phyloP scores from a whole-genome alignment of 2,329 filamentous ascomycete species.

The Cyanodermella asteris region DNA sequence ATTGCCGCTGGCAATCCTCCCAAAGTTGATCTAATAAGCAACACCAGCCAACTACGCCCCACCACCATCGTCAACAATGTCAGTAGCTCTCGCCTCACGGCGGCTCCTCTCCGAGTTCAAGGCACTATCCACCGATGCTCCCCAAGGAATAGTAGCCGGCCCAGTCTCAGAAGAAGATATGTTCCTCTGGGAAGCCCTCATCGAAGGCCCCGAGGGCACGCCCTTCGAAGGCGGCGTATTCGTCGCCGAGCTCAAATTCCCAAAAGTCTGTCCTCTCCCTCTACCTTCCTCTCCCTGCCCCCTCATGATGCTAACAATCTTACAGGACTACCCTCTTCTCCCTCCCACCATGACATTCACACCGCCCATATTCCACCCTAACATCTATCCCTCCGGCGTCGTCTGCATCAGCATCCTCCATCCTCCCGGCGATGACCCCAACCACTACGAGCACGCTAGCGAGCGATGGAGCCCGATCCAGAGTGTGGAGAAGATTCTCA shows the following conservation, averaged over 20 bases:
- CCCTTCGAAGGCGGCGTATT: conserved; percentile 94
- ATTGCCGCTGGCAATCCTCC: no score
- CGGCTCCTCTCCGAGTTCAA: conserved; percentile 95
- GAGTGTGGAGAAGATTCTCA: conserved; percentile 91
- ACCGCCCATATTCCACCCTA: background rate
- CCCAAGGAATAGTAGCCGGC: conserved; percentile 92
- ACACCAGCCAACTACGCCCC: no score
- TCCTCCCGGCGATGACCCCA: conserved; percentile 86
- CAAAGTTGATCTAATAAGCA: no score
- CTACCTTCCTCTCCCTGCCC: no score
- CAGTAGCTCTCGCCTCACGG: conserved; percentile 34
- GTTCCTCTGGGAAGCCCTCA: conserved; percentile 87
- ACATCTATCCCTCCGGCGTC: conserved; percentile 67
- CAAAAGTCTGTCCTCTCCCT: conserved; percentile 87
- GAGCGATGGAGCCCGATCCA: conserved; percentile 96
- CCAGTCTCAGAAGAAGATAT: conserved; percentile 88
- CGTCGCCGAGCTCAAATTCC: conserved; percentile 83
- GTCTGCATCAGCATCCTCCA: conserved; percentile 98
- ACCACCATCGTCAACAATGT: conserved; percentile 2
- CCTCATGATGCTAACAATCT: no score
- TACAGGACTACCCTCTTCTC: background rate
- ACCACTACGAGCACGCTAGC: conserved; percentile 90
- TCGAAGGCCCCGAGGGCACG: conserved; percentile 85
- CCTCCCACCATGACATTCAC: background rate
- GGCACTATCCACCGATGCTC: conserved; percentile 76